Evolutionary conservation across 257 asterid genomes (phyloP), one percentile per base, ranked within the genome.

Genomic region (Catharanthus roseus): DNA sequence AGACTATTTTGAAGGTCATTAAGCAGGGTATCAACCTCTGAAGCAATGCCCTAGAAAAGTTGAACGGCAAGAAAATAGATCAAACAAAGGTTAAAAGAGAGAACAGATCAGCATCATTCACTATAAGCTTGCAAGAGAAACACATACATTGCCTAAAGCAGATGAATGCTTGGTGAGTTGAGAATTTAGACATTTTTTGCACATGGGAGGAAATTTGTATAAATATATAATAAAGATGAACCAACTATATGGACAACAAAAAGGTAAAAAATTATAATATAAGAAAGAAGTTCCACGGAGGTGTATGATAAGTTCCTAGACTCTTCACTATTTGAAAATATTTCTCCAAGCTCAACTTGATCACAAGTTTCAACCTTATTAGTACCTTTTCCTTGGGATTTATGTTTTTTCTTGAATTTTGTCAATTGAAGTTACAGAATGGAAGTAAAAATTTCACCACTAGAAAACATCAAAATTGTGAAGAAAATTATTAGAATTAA

Each of bases 151-250:
- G n/a, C n/a, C n/a, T n/a, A n/a, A n/a, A n/a, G n/a, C n/a, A n/a
- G n/a, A n/a, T n/a, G n/a, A n/a, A n/a, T n/a, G n/a, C n/a, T n/a
- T n/a, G n/a, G n/a, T n/a, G n/a, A n/a, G n/a, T n/a, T n/a, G n/a
- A n/a, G n/a, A n/a, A n/a, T n/a, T n/a, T n/a, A n/a, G 6, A 87
- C 79, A 10, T 71, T 33, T 21, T 51, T 68, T 5, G 90, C 89
- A 16, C 63, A 72, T 1, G 81, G 69, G 15, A 67, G 57, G 19
- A 75, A 23, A 33, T 26, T 76, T 3, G 79, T 12, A n/a, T 83
- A 85, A 2, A 82, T 23, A n/a, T 61, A 65, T 6, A 85, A 67
- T 38, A 72, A 50, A 34, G 70, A 21, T 42, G 74, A 68, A 3
- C 90, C 93, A 7, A 67, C 18, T 6, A 69, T 19, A 47, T 83